A percentile compares a stretch with the other conserved stretches of the same genome.
phyloP scores from a whole-genome alignment of 306 rosid genomes.

The Hylodesmum podocarpum region DNA sequence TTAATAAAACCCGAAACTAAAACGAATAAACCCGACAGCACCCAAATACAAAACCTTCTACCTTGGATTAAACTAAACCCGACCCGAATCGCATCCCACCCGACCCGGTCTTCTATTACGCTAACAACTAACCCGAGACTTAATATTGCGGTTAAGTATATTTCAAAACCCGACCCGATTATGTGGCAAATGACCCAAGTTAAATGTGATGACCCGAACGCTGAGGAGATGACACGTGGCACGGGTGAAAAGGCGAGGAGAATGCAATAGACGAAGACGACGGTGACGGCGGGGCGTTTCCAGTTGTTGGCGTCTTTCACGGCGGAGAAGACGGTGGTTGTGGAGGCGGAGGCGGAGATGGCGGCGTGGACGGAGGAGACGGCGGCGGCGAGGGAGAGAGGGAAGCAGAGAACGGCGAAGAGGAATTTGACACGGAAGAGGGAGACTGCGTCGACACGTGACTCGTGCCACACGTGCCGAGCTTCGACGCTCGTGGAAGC shows the following conservation, averaged over 20 bases:
- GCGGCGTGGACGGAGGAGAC: constrained; percentile 31
- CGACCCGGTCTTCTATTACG: constrained; percentile 59
- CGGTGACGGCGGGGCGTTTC: constrained; percentile 53
- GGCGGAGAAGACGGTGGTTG: constrained; percentile 27
- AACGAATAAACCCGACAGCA: constrained; percentile 50
- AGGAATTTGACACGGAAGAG: constrained; percentile 51
- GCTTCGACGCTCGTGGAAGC: constrained; percentile 67
- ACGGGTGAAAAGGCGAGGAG: constrained; percentile 41
- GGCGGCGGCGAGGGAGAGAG: constrained; percentile 45
- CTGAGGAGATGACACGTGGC: constrained; percentile 32
- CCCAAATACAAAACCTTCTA: constrained; percentile 53
- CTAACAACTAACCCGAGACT: constrained; percentile 60
- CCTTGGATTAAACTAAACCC: constrained; percentile 61
- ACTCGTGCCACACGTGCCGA: constrained; percentile 68
- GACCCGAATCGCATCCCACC: constrained; percentile 54
- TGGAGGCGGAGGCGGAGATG: constrained; percentile 34
- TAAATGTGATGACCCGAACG: background rate
- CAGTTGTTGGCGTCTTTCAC: constrained; percentile 30
- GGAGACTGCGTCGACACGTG: constrained; percentile 57
- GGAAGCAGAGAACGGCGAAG: constrained; percentile 41
- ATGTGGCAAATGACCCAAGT: constrained; percentile 15
- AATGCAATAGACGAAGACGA: constrained; percentile 49
- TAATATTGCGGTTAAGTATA: constrained; percentile 60
- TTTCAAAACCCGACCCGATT: constrained; percentile 39
- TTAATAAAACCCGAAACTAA: constrained; percentile 43